These are phyloP conservation scores for Arthrobotrys sphaeroides DNA, from an alignment of 2,329 filamentous ascomycete species.

Conservation along the genomic window DNA sequence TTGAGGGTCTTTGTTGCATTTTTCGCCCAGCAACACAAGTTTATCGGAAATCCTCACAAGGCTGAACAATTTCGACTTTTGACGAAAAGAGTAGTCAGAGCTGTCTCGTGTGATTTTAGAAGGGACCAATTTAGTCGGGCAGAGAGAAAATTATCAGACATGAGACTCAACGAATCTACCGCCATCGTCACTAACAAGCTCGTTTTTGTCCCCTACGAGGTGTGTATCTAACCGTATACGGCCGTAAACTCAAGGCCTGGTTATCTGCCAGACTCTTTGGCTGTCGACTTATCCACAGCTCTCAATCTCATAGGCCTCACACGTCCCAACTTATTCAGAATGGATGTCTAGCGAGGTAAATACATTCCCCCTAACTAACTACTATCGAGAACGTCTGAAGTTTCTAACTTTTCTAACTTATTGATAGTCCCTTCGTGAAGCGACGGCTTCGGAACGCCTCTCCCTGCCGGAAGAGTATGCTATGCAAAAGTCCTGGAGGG, in stretches of 20 bases:
- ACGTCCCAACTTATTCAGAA: conserved; percentile 47
- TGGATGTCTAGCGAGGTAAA: conserved; percentile 52
- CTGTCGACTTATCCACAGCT: too few species aligned
- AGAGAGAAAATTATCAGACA: background rate
- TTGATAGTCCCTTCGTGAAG: conserved; percentile 76
- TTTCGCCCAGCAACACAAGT: background rate
- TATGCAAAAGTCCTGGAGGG: conserved; percentile 89
- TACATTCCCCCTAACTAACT: too few species aligned
- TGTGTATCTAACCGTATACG: too few species aligned
- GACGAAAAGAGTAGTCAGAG: too few species aligned
- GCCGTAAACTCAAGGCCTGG: too few species aligned
- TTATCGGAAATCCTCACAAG: too few species aligned
- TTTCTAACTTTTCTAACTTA: background rate
- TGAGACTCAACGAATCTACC: conserved; percentile 24
- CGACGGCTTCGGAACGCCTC: conserved; percentile 87
- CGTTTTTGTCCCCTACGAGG: conserved; percentile 36
- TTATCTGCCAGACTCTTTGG: too few species aligned
- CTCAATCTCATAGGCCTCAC: conserved; percentile 24
- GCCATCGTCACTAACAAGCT: conserved; percentile 37
- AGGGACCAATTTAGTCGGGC: too few species aligned
- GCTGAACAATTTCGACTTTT: too few species aligned
- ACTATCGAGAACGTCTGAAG: too few species aligned
- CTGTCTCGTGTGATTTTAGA: too few species aligned
- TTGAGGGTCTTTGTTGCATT: conserved; percentile 23
- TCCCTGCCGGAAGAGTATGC: conserved; percentile 82